Base-by-base conservation (phyloP, 306 rosid genomes). In the Citrullus mucosospermus region DNA sequence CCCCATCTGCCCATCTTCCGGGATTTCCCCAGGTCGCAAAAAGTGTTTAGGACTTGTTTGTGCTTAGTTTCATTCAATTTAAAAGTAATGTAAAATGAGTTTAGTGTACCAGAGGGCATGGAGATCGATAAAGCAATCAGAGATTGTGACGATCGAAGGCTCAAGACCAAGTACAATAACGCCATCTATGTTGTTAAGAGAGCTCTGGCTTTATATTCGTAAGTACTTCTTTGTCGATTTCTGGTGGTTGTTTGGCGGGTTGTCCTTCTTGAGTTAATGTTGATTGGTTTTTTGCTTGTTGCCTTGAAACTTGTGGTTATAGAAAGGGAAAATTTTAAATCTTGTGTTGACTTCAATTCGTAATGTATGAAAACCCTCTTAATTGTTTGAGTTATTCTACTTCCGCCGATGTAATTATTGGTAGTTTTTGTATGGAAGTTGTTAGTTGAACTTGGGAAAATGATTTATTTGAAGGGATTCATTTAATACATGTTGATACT, bases 121-220 rank as follows among this genome's bases (percentile, higher is more conserved):
- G 98, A 93, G 90, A 93, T 93, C 91, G 96, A 91, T 63, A 85
- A 84, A 78, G 97, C 98, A 82, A 90, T 91, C 66, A 88, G 86
- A 74, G 92, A 81, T 84, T 87, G 97, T 82, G 87, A 88, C 36
- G 96, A 93, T 88, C 87, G 88, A 83, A 89, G 98, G 84, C 96
- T 93, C 75, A 93, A 89, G 88, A 90, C 97, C 62, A 93, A 93
- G 92, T 93, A 91, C 82, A 82, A 85, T 41, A 90, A 92, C 77
- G 96, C 98, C 54, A 91, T 93, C 84, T 87, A 86, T 87, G 93
- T 91, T 76, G 89, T 93, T 82, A 90, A 83, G 90, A 90, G 98
- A 87, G 93, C 98, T 86, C 83, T 93, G 70, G 86, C 97, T 80
- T 83, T 93, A 51, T 90, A 91, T 85, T 78, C 97, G 98, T 93